Percentiles rank a stretch among this genome's conserved stretches.
Conservation (phyloP, 257 asterid genomes). For the Penstemon eatonii region DNA sequence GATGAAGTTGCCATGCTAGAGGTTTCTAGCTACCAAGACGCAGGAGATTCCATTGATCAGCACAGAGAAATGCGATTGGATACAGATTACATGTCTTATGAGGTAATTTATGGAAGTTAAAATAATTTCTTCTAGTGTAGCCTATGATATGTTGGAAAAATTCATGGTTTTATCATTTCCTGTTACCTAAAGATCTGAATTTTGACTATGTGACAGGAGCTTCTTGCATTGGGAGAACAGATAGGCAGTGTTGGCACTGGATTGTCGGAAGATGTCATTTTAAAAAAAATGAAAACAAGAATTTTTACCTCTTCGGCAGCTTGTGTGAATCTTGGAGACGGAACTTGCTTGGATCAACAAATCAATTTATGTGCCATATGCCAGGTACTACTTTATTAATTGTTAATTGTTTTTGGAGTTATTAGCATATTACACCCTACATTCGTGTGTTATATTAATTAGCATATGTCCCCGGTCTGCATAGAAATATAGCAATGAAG, state of each 20-base stretch:
- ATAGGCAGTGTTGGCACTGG: conserved; percentile 82
- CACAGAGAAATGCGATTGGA: conserved; percentile 69
- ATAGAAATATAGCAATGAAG: not conserved
- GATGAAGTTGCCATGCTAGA: conserved; percentile 70
- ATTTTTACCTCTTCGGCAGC: conserved; percentile 42
- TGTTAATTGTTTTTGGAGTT: not conserved
- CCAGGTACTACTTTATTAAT: conserved; percentile 51
- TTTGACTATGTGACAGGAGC: conserved; percentile 54
- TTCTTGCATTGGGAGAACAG: conserved; percentile 80
- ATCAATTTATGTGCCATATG: conserved; percentile 70
- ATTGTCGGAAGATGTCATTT: conserved; percentile 52
- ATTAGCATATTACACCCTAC: not conserved
- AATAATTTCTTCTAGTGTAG: not conserved
- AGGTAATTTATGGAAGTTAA: conserved; percentile 42
- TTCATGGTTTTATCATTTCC: not conserved
- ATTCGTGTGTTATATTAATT: not conserved
- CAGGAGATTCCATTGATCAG: conserved; percentile 57
- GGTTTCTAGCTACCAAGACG: conserved; percentile 59
- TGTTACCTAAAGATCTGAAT: conserved; percentile 13
- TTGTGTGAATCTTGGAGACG: conserved; percentile 37
- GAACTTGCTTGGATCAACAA: conserved; percentile 38
- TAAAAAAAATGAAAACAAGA: conserved; percentile 50
- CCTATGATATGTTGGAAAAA: not conserved
- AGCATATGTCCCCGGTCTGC: not conserved
- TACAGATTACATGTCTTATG: conserved; percentile 66